Conservation (phyloP, 129 eudicot genomes). For the Ambrosia artemisiifolia region DNA sequence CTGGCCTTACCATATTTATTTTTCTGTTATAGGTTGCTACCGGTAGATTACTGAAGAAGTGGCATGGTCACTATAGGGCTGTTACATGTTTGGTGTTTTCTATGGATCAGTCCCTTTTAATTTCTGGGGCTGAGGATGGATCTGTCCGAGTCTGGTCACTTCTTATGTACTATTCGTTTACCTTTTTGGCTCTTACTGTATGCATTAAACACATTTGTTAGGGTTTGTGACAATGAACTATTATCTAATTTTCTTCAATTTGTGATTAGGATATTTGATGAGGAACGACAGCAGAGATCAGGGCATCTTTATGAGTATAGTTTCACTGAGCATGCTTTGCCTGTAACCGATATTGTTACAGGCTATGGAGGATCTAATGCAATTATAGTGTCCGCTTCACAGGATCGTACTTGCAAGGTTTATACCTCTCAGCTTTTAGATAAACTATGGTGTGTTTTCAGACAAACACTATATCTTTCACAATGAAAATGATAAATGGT, state of each 20-base stretch:
- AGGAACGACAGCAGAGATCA: slow-evolving; percentile 54
- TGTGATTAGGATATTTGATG: slow-evolving; percentile 72
- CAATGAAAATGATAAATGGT: neutral
- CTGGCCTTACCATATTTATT: neutral
- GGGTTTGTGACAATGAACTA: neutral
- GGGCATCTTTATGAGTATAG: slow-evolving; percentile 73
- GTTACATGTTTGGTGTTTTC: slow-evolving; percentile 69
- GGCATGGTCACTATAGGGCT: slow-evolving; percentile 90
- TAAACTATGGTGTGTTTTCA: neutral
- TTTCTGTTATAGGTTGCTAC: slow-evolving; percentile 55
- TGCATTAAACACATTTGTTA: neutral
- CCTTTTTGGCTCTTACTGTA: neutral
- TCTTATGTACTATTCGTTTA: slow-evolving; percentile 44
- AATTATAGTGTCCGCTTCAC: slow-evolving; percentile 74
- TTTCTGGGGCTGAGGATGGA: slow-evolving; percentile 96
- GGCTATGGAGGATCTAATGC: slow-evolving; percentile 89
- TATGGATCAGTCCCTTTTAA: slow-evolving; percentile 69
- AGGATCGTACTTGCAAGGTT: slow-evolving; percentile 97
- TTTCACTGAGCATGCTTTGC: slow-evolving; percentile 72
- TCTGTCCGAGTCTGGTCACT: slow-evolving; percentile 91
- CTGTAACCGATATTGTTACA: slow-evolving; percentile 70
- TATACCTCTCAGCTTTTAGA: neutral
- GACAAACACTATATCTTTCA: neutral
- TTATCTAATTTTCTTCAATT: neutral
- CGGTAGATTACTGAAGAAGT: slow-evolving; percentile 80